Evolutionary conservation across 2,329 filamentous ascomycete species (phyloP), one percentile per base, ranked within the genome.

Genomic region (Hyphodiscus sp.): DNA sequence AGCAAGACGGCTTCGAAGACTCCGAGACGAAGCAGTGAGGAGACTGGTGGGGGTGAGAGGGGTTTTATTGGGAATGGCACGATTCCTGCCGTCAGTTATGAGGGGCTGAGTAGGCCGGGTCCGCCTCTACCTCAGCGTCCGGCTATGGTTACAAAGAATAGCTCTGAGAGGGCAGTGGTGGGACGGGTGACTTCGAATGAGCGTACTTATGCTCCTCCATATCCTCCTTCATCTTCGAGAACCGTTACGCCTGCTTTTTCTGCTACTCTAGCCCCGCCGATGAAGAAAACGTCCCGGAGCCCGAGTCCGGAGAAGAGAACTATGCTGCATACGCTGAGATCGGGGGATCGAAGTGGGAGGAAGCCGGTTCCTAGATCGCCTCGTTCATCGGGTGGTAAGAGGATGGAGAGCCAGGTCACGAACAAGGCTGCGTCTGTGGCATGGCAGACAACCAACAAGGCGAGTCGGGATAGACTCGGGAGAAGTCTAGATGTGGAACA

Each of bases 31-130:
- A 61, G 52, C 18, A 56, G 54, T 20, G 65, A 68, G n/a, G 62
- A 56, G 19, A 62, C 65, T 19, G 64, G 61, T 19, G 55, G 54
- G 30, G 55, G 46, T 45, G 65, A 68, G 10, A 67, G 70, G 11
- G 83, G 81, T 2, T 91, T 82, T 76, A 86, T 95, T 63, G 91
- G 89, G 42, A 79, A 85, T 58, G 88, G 89, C 13, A 94, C 89
- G 1, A 85, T 96, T 58, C 89, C 89, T 46, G 86, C 88, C 8
- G 81, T 91, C 47, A 84, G 79, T 55, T 95, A 95, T 67, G 80
- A 83, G 4, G 86, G 95, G 61, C 75, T 95, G n/a, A 86, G 87
- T n/a, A 82, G 84, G 53, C 87, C 87, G 13, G 41, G 46, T 41
- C 65, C 72, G 13, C 45, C 45, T 9, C 72, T 78, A 47, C 76